Conservation (phyloP, 78 protist genomes). For the Guillardia theta region DNA sequence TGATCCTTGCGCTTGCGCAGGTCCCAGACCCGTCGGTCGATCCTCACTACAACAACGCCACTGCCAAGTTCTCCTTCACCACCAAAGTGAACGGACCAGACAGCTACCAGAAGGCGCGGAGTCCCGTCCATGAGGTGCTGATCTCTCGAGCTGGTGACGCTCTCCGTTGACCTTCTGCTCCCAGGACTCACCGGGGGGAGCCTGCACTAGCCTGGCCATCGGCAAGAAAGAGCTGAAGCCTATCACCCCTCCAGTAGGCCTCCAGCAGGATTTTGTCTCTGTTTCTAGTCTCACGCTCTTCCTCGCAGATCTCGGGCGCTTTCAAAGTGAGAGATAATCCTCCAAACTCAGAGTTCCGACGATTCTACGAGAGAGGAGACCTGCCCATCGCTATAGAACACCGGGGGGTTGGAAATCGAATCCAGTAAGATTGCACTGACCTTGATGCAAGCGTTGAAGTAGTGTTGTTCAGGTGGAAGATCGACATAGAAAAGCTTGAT, state of each 20-base stretch:
- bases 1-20: background rate
- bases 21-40: background rate
- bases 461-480: no score
- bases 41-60: conserved; percentile 27
- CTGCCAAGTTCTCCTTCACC: background rate
- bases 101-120: background rate
- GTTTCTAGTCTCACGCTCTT: no score
- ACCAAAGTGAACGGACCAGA: background rate
- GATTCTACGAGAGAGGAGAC: conserved; percentile 92
- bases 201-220: conserved; percentile 6
- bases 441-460: no score
- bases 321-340: background rate
- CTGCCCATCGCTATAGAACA: conserved; percentile 85
- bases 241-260: background rate
- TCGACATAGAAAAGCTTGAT: conserved; percentile 84
- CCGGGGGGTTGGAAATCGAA: conserved; percentile 59
- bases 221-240: conserved; percentile 18
- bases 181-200: conserved; percentile 28
- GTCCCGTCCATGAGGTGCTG: background rate
- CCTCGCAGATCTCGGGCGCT: conserved; percentile 5
- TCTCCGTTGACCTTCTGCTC: background rate
- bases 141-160: background rate
- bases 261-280: no score
- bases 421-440: no score
- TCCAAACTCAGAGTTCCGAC: conserved; percentile 70